Evolutionary conservation across 2,329 filamentous ascomycete species (phyloP).

Genomic region (Pyrenophora teres): DNA sequence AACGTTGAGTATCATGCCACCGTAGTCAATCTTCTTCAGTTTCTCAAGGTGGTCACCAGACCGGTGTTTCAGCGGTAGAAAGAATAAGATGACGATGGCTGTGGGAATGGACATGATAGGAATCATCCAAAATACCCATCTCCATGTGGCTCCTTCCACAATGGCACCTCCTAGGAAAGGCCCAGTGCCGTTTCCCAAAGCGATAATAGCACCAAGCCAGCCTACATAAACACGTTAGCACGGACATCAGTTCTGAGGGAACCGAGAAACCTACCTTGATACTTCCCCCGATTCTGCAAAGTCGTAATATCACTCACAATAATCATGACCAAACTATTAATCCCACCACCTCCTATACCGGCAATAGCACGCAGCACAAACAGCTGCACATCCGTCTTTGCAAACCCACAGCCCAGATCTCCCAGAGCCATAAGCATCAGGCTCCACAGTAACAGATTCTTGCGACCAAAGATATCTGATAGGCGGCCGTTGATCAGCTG

Average conservation of each 20-base stretch:
- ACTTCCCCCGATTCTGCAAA: constrained; percentile 42
- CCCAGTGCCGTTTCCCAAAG: constrained; percentile 24
- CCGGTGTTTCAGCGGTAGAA: constrained; percentile 50
- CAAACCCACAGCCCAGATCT: constrained; percentile 64
- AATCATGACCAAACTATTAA: constrained; percentile 51
- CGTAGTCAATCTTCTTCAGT: constrained; percentile 63
- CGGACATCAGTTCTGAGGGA: too few species aligned
- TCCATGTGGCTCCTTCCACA: constrained; percentile 23
- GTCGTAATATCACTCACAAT: constrained; percentile 45
- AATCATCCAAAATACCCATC: constrained; percentile 24
- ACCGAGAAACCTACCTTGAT: constrained; percentile 32
- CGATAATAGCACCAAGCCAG: constrained; percentile 25
- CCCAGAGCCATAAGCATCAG: constrained; percentile 59
- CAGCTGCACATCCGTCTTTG: constrained; percentile 60
- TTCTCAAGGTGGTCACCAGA: constrained; percentile 53
- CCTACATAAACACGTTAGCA: constrained; percentile 1
- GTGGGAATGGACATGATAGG: constrained; percentile 20
- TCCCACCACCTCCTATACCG: constrained; percentile 65
- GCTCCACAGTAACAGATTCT: constrained; percentile 55
- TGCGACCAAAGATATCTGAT: constrained; percentile 62
- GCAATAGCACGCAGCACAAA: constrained; percentile 64
- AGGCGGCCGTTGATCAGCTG: constrained; percentile 68
- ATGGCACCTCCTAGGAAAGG: constrained; percentile 29
- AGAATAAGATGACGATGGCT: constrained; percentile 18
- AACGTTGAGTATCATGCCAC: constrained; percentile 60